Conservation (phyloP, 2,329 filamentous ascomycete species). For the Helotiales sp. region DNA sequence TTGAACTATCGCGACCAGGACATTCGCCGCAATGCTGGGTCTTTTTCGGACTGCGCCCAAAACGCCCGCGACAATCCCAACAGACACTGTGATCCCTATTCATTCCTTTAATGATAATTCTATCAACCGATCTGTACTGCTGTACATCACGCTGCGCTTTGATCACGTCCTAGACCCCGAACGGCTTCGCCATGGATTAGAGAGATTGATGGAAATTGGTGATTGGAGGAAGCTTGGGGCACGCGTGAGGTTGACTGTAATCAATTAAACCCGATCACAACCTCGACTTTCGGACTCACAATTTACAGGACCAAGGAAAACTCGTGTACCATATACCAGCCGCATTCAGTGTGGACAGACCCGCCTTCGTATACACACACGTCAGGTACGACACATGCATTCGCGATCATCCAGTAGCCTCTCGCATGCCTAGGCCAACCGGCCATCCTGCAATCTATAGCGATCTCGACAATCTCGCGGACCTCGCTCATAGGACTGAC, state of each 20-base stretch:
- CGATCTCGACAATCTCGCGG: constrained; percentile 29
- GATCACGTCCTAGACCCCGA: constrained; percentile 44
- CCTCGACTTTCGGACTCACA: too few relatives aligned
- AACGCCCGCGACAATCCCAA: constrained; percentile 12
- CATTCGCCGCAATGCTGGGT: too few relatives aligned
- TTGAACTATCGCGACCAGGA: too few relatives aligned
- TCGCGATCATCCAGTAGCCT: constrained; percentile 43
- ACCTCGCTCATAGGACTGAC: constrained; percentile 27
- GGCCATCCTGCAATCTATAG: constrained; percentile 33
- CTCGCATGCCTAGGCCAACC: constrained; percentile 37
- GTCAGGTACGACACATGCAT: constrained; percentile 38
- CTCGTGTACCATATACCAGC: constrained; percentile 44
- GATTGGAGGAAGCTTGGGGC: constrained; percentile 48
- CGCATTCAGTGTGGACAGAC: constrained; percentile 38
- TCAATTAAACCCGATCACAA: background rate
- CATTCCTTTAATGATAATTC: constrained; percentile 16
- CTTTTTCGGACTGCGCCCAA: too few relatives aligned
- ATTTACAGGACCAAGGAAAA: constrained; percentile 5
- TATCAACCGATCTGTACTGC: constrained; percentile 2
- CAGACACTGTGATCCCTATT: constrained; percentile 16
- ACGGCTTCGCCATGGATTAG: constrained; percentile 39
- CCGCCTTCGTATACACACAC: constrained; percentile 43
- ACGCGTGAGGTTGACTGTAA: constrained; percentile 42
- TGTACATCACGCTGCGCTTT: constrained; percentile 34
- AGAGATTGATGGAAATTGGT: constrained; percentile 39